Percentiles rank a stretch among this genome's conserved stretches.
Evolutionary conservation across 495 filamentous ascomycete genomes (phyloP).

Genomic region (Annulohypoxylon bovei): DNA sequence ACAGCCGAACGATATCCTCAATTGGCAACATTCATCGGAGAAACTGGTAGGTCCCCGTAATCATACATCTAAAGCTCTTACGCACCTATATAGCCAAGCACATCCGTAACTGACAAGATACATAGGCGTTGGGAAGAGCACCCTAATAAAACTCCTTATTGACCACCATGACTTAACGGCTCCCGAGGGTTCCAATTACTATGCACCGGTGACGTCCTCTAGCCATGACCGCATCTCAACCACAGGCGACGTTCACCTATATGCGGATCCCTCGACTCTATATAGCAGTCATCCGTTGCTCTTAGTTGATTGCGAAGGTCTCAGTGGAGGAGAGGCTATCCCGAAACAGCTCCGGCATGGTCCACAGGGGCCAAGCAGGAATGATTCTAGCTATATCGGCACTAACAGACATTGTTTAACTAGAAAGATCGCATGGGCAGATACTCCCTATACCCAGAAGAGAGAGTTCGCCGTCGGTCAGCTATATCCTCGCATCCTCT

Average conservation of each 20-base stretch:
- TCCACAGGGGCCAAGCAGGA: constrained; percentile 23
- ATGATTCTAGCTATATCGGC: constrained; percentile 11
- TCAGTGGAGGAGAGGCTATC: constrained; percentile 59
- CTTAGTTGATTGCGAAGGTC: constrained; percentile 68
- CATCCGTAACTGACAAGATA: constrained; percentile 21
- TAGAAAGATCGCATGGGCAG: constrained; percentile 55
- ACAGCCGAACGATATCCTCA: constrained; percentile 51
- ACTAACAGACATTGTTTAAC: constrained; percentile 24
- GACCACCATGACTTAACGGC: constrained; percentile 42
- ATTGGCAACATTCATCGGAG: constrained; percentile 61
- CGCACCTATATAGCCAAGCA: constrained; percentile 43
- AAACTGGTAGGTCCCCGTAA: constrained; percentile 50
- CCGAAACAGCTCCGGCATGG: constrained; percentile 52
- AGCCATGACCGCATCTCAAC: constrained; percentile 61
- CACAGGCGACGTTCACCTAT: constrained; percentile 72
- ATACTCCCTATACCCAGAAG: constrained; percentile 50
- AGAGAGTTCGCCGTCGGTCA: constrained; percentile 56
- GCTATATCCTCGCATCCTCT: constrained; percentile 65
- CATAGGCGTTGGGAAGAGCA: constrained; percentile 66
- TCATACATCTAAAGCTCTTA: constrained; percentile 35
- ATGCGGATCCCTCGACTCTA: constrained; percentile 65
- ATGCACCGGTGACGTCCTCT: constrained; percentile 49
- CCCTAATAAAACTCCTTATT: constrained; percentile 65
- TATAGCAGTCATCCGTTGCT: constrained; percentile 57
- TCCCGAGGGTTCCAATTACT: constrained; percentile 36